Evolutionary conservation across 2,329 filamentous ascomycete species (phyloP), one percentile per base, ranked within the genome.

Genomic region (Aspergillaceae sp.): DNA sequence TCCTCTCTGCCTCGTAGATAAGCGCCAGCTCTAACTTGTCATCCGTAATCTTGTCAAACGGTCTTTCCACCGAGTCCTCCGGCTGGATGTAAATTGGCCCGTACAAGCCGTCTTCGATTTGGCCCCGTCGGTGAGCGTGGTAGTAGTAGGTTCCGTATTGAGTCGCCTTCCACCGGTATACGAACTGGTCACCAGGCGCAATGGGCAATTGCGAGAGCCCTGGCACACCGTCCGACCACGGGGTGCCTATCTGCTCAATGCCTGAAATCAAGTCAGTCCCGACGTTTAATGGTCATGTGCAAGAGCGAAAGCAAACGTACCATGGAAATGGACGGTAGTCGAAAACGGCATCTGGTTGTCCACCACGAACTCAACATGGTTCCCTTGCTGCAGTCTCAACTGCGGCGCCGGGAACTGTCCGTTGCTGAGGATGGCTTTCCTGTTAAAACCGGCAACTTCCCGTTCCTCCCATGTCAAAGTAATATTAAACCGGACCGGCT

Each of bases 91-190:
- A 50, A 1, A 83, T 73, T 2, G 77, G 62, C 0, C 79, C 80
- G 42, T 74, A 78, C 7, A 80, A 61, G 0, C 80, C 80, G 53
- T 83, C 79, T 42, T 78, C 73, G 7, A 82, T 72, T 48, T 80
- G 77, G 2, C 71, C 70, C 2, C 66, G 61, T 27, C 66, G 67
- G 51, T 82, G 79, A 0, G 76, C 72, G 58, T 82, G 79, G 51
- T 81, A 82, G 69, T 75, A 81, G 62, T 76, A 78, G 46, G 69
- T 74, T 10, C 79, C 79, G 52, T 76, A 72, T 42, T 78, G 71
- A 0, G 69, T 71, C 0, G 78, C 77, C 27, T 65, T 68, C 65
- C 75, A 82, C 35, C 65, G 66, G 56, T 82, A 76, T 1, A 66
- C 65, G 53, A 75, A 81, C 37, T 57, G 66, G 3, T 55, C 58